phyloP scores from a whole-genome alignment of 83 land plant species.

The Diphasiastrum complanatum region DNA sequence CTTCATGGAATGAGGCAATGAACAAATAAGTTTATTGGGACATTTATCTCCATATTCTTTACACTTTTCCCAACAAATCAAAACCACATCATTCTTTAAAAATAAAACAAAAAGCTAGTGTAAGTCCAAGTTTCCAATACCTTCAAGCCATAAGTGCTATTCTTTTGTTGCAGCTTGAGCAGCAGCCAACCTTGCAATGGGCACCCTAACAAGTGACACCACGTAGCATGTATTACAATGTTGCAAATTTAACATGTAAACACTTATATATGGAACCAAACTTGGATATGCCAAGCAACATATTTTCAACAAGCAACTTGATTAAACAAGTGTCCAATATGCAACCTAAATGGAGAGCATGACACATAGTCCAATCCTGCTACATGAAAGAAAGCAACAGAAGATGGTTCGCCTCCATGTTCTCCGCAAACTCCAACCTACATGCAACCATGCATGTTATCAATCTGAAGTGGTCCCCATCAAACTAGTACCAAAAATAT shows the following conservation, averaged over 20 bases:
- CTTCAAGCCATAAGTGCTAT: no score
- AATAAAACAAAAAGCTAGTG: no score
- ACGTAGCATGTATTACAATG: neutral
- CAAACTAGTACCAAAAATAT: no score
- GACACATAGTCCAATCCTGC: slow-evolving; percentile 94
- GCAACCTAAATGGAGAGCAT: slow-evolving; percentile 93
- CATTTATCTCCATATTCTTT: no score
- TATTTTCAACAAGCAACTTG: neutral
- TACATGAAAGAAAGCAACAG: slow-evolving; percentile 85
- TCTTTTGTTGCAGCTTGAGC: slow-evolving; percentile 66
- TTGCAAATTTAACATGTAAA: neutral
- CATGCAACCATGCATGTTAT: no score
- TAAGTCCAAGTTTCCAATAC: no score
- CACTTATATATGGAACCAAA: neutral
- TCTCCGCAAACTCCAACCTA: slow-evolving; percentile 99
- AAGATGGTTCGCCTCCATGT: slow-evolving; percentile 97
- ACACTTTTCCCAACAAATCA: no score
- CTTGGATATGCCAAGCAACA: neutral
- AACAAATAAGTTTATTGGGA: no score
- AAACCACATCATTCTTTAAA: no score
- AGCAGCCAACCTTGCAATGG: slow-evolving; percentile 92
- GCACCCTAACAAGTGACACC: slow-evolving; percentile 51
- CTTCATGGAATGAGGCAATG: no score
- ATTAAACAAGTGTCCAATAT: neutral
- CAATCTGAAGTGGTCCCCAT: no score